Evolutionary conservation across 345 rosid genomes (phyloP).

Genomic region (Pistacia atlantica): DNA sequence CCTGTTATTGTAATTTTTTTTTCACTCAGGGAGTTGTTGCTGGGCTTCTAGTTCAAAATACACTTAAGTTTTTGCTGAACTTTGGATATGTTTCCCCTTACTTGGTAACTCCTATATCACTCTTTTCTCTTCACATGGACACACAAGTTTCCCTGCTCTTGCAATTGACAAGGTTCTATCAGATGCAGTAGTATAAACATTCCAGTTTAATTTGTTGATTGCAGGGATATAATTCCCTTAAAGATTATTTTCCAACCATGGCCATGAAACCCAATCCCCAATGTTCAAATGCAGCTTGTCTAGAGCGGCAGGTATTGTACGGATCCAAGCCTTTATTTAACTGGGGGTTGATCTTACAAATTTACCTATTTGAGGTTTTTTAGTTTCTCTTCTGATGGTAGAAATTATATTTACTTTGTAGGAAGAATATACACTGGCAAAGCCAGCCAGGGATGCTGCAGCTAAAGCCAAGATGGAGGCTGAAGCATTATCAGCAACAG

Average conservation of each 20-base stretch:
- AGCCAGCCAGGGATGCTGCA: slow-evolving; percentile 89
- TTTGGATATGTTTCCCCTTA: slow-evolving; percentile 91
- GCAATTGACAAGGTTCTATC: neutral
- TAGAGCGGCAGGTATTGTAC: slow-evolving; percentile 80
- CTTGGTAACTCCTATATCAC: slow-evolving; percentile 53
- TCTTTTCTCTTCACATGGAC: neutral
- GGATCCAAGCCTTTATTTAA: slow-evolving; percentile 3
- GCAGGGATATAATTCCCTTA: slow-evolving; percentile 94
- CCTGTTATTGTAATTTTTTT: neutral
- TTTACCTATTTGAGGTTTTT: slow-evolving; percentile 16
- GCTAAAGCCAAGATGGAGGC: slow-evolving; percentile 90
- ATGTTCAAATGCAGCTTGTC: slow-evolving; percentile 85
- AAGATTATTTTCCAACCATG: slow-evolving; percentile 95
- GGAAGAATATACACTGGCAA: slow-evolving; percentile 73
- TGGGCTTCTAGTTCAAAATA: slow-evolving; percentile 88
- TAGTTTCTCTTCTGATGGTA: slow-evolving; percentile 14
- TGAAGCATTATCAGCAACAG: slow-evolving; percentile 43
- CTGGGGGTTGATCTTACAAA: slow-evolving; percentile 1
- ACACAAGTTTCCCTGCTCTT: neutral
- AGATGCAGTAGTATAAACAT: slow-evolving; percentile 7
- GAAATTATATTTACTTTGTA: slow-evolving; percentile 34
- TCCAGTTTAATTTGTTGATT: slow-evolving; percentile 26
- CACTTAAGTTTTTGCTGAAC: slow-evolving; percentile 78
- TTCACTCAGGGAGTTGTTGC: slow-evolving; percentile 90
- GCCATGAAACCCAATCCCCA: slow-evolving; percentile 96